A percentile compares a stretch with the other conserved stretches of the same genome.
Evolutionary conservation across 768 basidiomycete genomes (phyloP).

Genomic region (Inosperma sp.): DNA sequence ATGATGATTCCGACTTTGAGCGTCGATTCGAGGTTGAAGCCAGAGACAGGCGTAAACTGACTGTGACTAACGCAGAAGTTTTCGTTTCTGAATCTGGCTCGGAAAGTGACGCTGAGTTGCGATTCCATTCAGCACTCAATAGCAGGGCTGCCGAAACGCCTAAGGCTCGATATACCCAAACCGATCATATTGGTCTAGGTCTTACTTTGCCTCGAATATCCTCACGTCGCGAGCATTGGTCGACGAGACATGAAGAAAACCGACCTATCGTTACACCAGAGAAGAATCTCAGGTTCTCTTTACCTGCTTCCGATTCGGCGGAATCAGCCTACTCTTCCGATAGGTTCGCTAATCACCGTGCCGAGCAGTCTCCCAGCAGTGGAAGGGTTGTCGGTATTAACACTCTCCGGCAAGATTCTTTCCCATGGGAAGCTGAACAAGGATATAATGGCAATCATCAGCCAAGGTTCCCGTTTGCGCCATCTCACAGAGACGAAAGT

Average conservation of each 20-base stretch:
- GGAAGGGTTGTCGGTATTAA: too few species aligned
- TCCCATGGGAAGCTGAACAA: background rate
- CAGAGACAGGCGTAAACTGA: slow-evolving; percentile 38
- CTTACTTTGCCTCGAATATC: slow-evolving; percentile 16
- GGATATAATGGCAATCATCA: background rate
- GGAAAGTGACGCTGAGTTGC: slow-evolving; percentile 33
- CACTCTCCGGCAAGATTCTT: background rate
- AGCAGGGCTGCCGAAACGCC: background rate
- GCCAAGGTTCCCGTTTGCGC: background rate
- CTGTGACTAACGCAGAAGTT: slow-evolving; percentile 42
- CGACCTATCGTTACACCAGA: background rate
- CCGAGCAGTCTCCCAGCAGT: background rate
- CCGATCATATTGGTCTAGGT: slow-evolving; percentile 22
- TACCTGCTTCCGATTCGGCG: slow-evolving; percentile 25
- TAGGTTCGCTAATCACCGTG: slow-evolving; percentile 1
- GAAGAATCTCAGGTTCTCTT: slow-evolving; percentile 9
- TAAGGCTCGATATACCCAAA: background rate
- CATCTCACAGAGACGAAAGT: background rate
- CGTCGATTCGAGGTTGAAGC: slow-evolving; percentile 36
- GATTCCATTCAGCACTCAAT: background rate
- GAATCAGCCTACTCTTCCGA: slow-evolving; percentile 24
- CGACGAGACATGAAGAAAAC: slow-evolving; percentile 1
- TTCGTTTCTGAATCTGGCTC: slow-evolving; percentile 40
- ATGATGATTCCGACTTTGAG: slow-evolving; percentile 44
- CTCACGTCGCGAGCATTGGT: background rate